These are phyloP conservation scores for Mycena venus DNA, from an alignment of 768 basidiomycete species.

Conservation along the genomic window DNA sequence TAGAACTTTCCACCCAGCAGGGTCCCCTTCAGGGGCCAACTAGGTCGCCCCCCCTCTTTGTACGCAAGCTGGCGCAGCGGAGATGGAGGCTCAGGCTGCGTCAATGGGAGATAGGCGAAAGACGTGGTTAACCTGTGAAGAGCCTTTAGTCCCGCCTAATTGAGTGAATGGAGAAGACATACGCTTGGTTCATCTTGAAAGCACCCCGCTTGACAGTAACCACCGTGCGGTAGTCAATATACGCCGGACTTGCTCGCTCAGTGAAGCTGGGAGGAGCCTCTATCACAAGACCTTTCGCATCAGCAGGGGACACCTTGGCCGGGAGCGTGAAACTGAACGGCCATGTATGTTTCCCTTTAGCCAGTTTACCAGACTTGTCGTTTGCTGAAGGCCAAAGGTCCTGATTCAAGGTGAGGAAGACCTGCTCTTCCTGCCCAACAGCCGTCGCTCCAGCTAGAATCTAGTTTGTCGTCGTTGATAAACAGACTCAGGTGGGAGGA, in stretches of 20 bases:
- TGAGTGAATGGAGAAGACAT: slow-evolving; percentile 22
- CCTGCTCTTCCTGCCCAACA: slow-evolving; percentile 67
- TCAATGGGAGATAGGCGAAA: slow-evolving; percentile 49
- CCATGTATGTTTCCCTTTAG: slow-evolving; percentile 60
- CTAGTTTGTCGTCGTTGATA: no score
- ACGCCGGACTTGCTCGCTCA: slow-evolving; percentile 67
- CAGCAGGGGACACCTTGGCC: slow-evolving; percentile 52
- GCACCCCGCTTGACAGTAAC: slow-evolving; percentile 64
- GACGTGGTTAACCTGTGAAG: slow-evolving; percentile 43
- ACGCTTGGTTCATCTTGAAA: slow-evolving; percentile 67
- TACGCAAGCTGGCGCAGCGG: slow-evolving; percentile 50
- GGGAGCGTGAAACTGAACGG: slow-evolving; percentile 65
- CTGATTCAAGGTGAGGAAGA: slow-evolving; percentile 59
- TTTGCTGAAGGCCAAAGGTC: slow-evolving; percentile 55
- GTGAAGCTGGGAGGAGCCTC: slow-evolving; percentile 67
- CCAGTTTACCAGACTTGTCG: slow-evolving; percentile 49
- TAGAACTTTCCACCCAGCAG: slow-evolving; percentile 53
- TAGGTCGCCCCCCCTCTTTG: slow-evolving; percentile 44
- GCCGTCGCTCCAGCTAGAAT: slow-evolving; percentile 62
- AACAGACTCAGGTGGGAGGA: neutral
- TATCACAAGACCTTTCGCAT: slow-evolving; percentile 51
- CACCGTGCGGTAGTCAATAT: slow-evolving; percentile 67
- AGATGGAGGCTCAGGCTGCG: slow-evolving; percentile 52
- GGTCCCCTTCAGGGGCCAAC: slow-evolving; percentile 53
- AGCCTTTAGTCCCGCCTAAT: neutral